Base-by-base conservation (phyloP, 257 asterid species). In the Phtheirospermum japonicum region DNA sequence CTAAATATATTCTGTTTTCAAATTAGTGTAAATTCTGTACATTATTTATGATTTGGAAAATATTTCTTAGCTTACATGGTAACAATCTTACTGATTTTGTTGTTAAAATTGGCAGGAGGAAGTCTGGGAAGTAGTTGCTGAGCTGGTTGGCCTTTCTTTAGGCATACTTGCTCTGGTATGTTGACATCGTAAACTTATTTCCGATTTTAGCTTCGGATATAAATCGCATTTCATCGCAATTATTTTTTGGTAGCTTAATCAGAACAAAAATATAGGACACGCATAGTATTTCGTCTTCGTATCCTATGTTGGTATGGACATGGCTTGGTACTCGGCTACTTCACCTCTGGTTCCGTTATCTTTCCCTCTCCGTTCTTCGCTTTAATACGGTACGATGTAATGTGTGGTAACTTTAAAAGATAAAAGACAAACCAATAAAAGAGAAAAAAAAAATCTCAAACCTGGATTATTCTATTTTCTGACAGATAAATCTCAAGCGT, bases 81-180 rank as follows among this genome's bases (percentile, higher is more conserved):
- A 46, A 23, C 28, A 1, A 51, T 52, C 52, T 57, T 59, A 51
- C 74, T 69, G 68, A 36, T 42, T 56, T 67, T 74, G 60, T 67
- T 39, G 61, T 65, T 45, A 40, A 58, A 57, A 65, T 68, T 71
- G 57, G 65, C 86, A 92, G 99, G 99, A 92, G 71, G 96, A 92
- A 85, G 99, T 89, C 33, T 92, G 99, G 99, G 99, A 92, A 85
- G 99, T 92, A 36, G 80, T 91, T 70, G 99, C 99, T 0, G 89
- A 92, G 80, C 79, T 92, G 73, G 80, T 92, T 67, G 99, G 99
- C 61, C 99, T 92, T 70, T 83, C 78, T 73, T 73, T 92, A 3
- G 99, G 99, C 75, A 82, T 89, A 73, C 74, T 85, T 65, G 86
- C 82, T 69, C 85, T 92, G 88, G 99, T 92, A 76, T 57, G 80